A percentile compares a stretch with the other conserved stretches of the same genome.
Evolutionary conservation across 2,329 filamentous ascomycete genomes (phyloP).

Genomic region (Aspergillus oerlinghausenensis): DNA sequence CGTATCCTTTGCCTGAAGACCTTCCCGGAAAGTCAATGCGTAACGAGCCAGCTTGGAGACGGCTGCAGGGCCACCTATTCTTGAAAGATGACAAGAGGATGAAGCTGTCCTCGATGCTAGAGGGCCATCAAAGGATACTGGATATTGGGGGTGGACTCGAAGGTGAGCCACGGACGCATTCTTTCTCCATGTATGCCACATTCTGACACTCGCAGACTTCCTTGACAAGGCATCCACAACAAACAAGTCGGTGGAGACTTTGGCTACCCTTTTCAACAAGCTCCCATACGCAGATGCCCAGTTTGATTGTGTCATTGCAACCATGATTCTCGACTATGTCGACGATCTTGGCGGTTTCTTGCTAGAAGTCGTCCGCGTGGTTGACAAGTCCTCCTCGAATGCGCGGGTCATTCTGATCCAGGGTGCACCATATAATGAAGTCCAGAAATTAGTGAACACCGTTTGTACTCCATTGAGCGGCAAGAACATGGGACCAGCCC

Average conservation of each 20-base stretch:
- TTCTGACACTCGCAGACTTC: neutral
- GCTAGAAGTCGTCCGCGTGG: neutral
- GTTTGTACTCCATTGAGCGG: neutral
- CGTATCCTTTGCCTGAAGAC: neutral
- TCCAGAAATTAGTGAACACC: neutral
- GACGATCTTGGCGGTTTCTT: neutral
- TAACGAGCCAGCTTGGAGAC: neutral
- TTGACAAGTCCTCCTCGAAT: neutral
- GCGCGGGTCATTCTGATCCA: constrained; percentile 1
- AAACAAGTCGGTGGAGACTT: neutral
- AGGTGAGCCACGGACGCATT: neutral
- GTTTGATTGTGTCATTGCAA: neutral
- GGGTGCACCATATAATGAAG: constrained; percentile 4
- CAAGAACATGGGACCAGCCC: neutral
- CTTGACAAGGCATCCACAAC: neutral
- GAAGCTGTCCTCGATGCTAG: neutral
- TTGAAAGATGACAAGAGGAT: neutral
- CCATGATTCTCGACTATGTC: neutral
- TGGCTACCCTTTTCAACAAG: neutral
- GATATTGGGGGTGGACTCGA: neutral
- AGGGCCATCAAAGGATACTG: neutral
- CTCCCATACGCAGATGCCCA: neutral
- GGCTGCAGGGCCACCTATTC: neutral
- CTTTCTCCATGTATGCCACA: neutral
- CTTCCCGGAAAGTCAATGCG: neutral